Base-by-base conservation (phyloP, 805 yeast genomes). In the Myxozyma lipomycoides region DNA sequence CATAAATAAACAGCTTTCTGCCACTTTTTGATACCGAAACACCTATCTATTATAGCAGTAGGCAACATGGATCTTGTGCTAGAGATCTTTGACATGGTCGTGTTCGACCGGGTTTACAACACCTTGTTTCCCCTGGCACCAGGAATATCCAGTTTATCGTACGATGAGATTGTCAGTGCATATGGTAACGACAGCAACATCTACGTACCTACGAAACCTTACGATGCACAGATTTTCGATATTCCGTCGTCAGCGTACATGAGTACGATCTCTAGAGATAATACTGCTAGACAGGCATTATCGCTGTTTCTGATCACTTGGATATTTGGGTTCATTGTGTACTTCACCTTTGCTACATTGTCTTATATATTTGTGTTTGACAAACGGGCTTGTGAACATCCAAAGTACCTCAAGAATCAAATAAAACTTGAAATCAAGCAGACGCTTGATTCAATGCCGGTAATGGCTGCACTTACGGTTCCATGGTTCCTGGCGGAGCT, bases 381-480 rank as follows among this genome's bases (percentile, higher is more conserved):
- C 69, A 84, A 83, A 65, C 82, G 82, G 47, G 86, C 88, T 52
- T 88, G 91, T 77, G 87, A 91, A 70, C 98, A 93, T 69, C 98
- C 98, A 52, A 79, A 96, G 68, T 91, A 86, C 69, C 77, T 93
- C 70, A 93, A 93, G 68, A 91, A 93, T 71, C 98, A 93, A 72
- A 81, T 93, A 78, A 70, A 78, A 3, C 72, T 87, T 65, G 98
- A 93, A 67, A 85, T 91, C 57, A 71, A 76, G 56, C 83, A 82
- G 65, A 96, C 96, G 0, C 57, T 79, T 52, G 70, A 84, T 18
- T 83, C 97, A 12, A 90, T 93, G 60, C 98, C 98, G 28, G 66
- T 74, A 18, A 93, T 93, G 98, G 93, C 93, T 21, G 47, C 77
- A 26, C 73, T 87, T 59, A 93, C 98, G 0, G 77, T 83, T 4